Conservation (phyloP, 2,329 filamentous ascomycete genomes). For the Cladophialophora exuberans region DNA sequence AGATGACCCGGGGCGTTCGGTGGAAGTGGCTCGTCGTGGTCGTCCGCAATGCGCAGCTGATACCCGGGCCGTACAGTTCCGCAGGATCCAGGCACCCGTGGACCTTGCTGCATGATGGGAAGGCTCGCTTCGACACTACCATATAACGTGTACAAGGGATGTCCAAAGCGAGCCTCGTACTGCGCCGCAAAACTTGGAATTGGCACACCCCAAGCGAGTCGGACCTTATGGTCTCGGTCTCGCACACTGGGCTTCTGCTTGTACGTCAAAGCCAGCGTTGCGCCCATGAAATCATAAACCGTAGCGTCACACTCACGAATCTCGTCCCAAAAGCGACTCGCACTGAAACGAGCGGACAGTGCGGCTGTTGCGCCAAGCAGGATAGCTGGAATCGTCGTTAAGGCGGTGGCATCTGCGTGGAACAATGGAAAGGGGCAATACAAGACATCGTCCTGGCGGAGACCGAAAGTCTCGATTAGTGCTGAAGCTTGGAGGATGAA, state of each 20-base stretch:
- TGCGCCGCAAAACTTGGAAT: conserved; percentile 17
- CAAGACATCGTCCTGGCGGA: conserved; percentile 18
- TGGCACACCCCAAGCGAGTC: conserved; percentile 22
- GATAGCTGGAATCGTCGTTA: conserved; percentile 19
- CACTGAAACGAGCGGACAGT: conserved; percentile 18
- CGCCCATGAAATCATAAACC: conserved; percentile 26
- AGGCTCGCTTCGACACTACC: conserved; percentile 21
- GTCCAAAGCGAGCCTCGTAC: conserved; percentile 20
- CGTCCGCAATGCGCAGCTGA: conserved; percentile 20
- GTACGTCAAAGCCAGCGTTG: conserved; percentile 19
- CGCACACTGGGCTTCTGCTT: conserved; percentile 12
- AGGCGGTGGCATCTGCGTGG: conserved; percentile 20
- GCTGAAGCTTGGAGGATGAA: conserved; percentile 21
- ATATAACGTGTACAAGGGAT: conserved; percentile 19
- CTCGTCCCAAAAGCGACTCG: conserved; percentile 22
- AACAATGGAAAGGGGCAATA: conserved; percentile 23
- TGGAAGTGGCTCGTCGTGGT: conserved; percentile 14
- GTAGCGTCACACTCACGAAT: conserved; percentile 14
- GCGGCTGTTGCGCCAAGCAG: conserved; percentile 18
- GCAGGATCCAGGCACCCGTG: conserved; percentile 5
- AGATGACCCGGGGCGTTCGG: conserved; percentile 20
- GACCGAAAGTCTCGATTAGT: conserved; percentile 17
- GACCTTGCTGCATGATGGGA: conserved; percentile 17
- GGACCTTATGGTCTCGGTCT: conserved; percentile 16
- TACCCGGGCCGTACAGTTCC: conserved; percentile 13